These are phyloP conservation scores for Neophaeococcomyces mojaviensis DNA, from an alignment of 2,329 filamentous ascomycete genomes.

Conservation along the genomic window DNA sequence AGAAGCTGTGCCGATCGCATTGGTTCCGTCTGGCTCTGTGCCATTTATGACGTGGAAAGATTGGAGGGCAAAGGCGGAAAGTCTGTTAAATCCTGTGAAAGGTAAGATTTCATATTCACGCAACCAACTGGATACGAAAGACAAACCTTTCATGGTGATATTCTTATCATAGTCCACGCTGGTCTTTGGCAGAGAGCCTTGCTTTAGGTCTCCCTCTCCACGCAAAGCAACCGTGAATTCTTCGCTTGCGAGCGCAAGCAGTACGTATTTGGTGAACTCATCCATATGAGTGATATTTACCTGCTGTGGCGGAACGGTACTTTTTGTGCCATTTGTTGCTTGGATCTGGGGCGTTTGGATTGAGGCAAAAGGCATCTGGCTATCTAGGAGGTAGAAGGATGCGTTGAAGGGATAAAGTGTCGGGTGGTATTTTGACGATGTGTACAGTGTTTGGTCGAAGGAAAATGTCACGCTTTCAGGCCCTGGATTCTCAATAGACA, in stretches of 20 bases:
- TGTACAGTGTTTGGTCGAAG: conserved; percentile 42
- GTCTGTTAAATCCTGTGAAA: conserved; percentile 48
- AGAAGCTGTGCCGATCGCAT: conserved; percentile 46
- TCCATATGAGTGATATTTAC: conserved; percentile 37
- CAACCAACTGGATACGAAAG: background rate
- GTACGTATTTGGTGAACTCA: conserved; percentile 45
- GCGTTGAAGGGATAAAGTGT: conserved; percentile 48
- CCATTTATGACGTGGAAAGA: conserved; percentile 40
- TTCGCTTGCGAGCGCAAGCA: conserved; percentile 42
- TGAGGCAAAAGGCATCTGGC: conserved; percentile 35
- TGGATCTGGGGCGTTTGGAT: conserved; percentile 41
- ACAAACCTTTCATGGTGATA: conserved; percentile 49
- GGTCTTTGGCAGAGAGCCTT: conserved; percentile 43
- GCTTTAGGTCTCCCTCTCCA: conserved; percentile 46
- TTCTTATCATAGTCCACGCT: conserved; percentile 50
- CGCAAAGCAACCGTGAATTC: conserved; percentile 43
- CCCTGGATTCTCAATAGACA: conserved; percentile 45
- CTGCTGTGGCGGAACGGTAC: conserved; percentile 36
- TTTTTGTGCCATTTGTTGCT: conserved; percentile 34
- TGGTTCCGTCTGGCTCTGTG: conserved; percentile 38
- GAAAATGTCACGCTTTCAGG: conserved; percentile 43
- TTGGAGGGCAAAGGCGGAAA: conserved; percentile 45
- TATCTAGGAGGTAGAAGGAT: conserved; percentile 41
- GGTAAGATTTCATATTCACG: background rate
- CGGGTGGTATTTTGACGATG: conserved; percentile 46